phyloP scores from a whole-genome alignment of 768 basidiomycete species.

The Boletus tylopilopsis region DNA sequence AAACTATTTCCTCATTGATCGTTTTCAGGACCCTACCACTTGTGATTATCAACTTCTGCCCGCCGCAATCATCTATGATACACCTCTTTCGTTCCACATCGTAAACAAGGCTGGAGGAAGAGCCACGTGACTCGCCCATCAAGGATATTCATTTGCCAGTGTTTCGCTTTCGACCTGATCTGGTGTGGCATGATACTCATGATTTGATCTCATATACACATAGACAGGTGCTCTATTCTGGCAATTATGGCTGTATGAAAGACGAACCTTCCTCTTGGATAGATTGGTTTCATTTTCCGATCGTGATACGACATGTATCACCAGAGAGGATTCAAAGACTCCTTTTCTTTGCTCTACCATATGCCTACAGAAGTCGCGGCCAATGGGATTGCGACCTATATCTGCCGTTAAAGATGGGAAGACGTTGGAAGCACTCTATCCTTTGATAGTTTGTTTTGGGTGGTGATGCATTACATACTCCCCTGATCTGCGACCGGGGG shows the following conservation, averaged over 20 bases:
- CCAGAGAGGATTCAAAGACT: not conserved
- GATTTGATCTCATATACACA: not conserved
- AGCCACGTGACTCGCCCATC: not conserved
- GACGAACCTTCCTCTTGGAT: not conserved
- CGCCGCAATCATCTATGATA: not conserved
- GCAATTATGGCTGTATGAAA: not conserved
- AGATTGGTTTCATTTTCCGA: too few relatives aligned
- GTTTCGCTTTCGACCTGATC: not conserved
- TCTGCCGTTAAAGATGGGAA: not conserved
- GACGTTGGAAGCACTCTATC: not conserved
- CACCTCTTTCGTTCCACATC: not conserved
- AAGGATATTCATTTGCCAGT: not conserved
- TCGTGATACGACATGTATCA: not conserved
- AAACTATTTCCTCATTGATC: not conserved
- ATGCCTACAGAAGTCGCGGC: not conserved
- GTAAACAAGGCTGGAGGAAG: not conserved
- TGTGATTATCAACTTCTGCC: not conserved
- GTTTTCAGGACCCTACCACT: not conserved
- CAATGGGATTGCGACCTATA: not conserved
- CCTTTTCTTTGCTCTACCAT: not conserved
- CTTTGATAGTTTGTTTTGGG: too few relatives aligned
- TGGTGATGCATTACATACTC: not conserved
- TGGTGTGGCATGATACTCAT: constrained; percentile 2
- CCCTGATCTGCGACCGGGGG: constrained; percentile 2
- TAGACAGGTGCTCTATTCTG: not conserved